phyloP scores from a whole-genome alignment of 1,139 yeast species.

The Yamadazyma songkhlaensis region DNA sequence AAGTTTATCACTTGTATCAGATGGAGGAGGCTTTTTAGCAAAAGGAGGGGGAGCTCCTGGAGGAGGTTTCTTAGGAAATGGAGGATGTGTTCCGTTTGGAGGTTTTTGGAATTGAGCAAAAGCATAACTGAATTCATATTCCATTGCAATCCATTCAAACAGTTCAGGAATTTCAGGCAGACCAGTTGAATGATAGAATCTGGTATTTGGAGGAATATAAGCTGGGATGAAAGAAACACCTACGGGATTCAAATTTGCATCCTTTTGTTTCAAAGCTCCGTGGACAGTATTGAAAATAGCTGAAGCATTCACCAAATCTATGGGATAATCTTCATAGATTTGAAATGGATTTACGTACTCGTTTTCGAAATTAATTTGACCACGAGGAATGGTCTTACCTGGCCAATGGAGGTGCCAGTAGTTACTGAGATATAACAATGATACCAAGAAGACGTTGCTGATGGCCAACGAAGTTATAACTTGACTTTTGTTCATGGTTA shows the following conservation, averaged over 20 bases:
- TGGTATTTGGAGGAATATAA: constrained; percentile 51
- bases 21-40: neutral
- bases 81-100: neutral
- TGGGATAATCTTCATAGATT: constrained; percentile 13
- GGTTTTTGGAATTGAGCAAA: constrained; percentile 25
- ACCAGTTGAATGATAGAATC: constrained; percentile 47
- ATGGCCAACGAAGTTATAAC: neutral
- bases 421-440: neutral
- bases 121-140: constrained; percentile 51
- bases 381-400: neutral
- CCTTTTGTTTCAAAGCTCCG: constrained; percentile 48
- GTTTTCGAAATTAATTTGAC: neutral
- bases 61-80: neutral
- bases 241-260: constrained; percentile 47
- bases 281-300: constrained; percentile 52
- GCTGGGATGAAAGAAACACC: constrained; percentile 60
- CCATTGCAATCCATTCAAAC: constrained; percentile 60
- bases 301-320: constrained; percentile 47
- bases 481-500: no score
- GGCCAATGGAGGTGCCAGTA: neutral
- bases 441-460: neutral
- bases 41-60: neutral
- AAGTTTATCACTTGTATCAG: neutral
- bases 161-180: constrained; percentile 33
- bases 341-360: constrained; percentile 6